A percentile compares a stretch with the other conserved stretches of the same genome.
phyloP scores from a whole-genome alignment of 495 filamentous ascomycete genomes.

The Thermothielavioides terrestris region DNA sequence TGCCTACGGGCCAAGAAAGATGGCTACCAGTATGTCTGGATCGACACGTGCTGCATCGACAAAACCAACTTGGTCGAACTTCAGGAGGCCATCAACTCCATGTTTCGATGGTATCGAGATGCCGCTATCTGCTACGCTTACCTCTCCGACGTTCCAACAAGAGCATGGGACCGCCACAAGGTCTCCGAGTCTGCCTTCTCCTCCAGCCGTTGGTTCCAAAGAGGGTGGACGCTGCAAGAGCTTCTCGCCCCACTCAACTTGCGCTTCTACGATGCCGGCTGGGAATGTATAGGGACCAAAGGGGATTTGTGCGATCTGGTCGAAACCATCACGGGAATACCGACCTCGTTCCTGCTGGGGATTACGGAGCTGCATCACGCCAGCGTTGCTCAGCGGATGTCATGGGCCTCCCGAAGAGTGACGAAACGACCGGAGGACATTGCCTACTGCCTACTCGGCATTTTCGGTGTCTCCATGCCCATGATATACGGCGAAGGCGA shows the following conservation, averaged over 20 bases:
- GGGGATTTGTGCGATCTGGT: neutral
- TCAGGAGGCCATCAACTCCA: slow-evolving; percentile 33
- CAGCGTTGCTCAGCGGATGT: slow-evolving; percentile 29
- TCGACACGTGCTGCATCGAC: slow-evolving; percentile 30
- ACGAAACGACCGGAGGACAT: slow-evolving; percentile 27
- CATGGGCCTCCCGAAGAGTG: slow-evolving; percentile 25
- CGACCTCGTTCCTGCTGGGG: neutral
- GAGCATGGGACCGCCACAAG: neutral
- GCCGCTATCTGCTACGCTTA: slow-evolving; percentile 27
- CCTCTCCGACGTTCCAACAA: slow-evolving; percentile 12
- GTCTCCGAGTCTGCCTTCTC: neutral
- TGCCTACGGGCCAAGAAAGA: slow-evolving; percentile 3
- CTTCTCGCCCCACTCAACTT: slow-evolving; percentile 26
- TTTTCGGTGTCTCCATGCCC: slow-evolving; percentile 33
- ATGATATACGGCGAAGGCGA: slow-evolving; percentile 31
- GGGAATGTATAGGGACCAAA: slow-evolving; percentile 24
- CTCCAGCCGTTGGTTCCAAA: slow-evolving; percentile 29
- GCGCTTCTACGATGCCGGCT: slow-evolving; percentile 24
- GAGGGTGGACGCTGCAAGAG: slow-evolving; percentile 40
- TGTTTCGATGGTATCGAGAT: slow-evolving; percentile 32
- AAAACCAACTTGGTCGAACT: slow-evolving; percentile 28
- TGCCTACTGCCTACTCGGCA: slow-evolving; percentile 30
- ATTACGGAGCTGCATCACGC: neutral
- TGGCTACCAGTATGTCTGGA: slow-evolving; percentile 19
- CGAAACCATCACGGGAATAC: slow-evolving; percentile 22